These are phyloP conservation scores for Solanum pimpinellifolium DNA, from an alignment of 257 asterid species.

Conservation along the genomic window DNA sequence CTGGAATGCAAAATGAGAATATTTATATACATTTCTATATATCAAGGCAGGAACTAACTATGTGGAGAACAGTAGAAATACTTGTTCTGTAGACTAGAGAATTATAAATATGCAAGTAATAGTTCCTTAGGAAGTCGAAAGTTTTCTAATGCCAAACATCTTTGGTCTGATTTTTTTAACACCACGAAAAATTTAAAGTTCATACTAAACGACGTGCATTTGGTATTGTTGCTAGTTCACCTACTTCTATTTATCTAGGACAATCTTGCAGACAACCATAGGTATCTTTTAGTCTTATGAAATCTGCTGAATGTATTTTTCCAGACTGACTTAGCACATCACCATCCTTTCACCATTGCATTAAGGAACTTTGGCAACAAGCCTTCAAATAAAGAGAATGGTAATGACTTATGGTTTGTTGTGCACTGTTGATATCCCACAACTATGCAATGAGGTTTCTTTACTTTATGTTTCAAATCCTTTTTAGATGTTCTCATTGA, in stretches of 20 bases:
- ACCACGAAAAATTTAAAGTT: background rate
- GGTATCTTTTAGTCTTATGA: background rate
- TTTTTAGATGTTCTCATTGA: constrained; percentile 33
- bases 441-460: background rate
- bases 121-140: background rate
- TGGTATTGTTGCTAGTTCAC: background rate
- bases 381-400: constrained; percentile 25
- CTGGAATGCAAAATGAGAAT: background rate
- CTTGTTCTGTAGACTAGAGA: background rate
- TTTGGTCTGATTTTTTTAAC: background rate
- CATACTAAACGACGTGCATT: background rate
- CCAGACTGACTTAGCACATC: constrained; percentile 64
- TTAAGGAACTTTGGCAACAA: constrained; percentile 50
- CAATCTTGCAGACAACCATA: background rate
- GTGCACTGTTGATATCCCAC: background rate
- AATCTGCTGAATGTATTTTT: background rate
- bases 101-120: background rate
- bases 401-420: constrained; percentile 10
- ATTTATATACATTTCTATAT: background rate
- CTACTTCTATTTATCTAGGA: background rate
- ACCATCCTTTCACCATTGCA: constrained; percentile 50
- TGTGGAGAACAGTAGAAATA: background rate
- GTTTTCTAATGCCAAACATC: background rate
- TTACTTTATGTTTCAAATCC: background rate
- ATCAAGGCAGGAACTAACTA: background rate